Evolutionary conservation across 352 stramenopile genomes (phyloP).

Genomic region (Peronospora belbahrii): DNA sequence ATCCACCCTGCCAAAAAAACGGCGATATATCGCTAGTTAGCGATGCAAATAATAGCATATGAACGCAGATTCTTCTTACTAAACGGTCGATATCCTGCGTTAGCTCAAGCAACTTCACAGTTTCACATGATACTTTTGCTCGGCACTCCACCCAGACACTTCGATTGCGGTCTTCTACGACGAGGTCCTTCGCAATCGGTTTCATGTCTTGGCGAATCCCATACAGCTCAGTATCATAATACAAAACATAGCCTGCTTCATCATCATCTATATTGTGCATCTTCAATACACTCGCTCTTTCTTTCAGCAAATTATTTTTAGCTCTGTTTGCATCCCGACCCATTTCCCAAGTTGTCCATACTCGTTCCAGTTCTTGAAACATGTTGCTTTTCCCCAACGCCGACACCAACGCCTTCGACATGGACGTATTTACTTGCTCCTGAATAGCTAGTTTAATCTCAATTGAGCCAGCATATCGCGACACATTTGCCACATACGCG

Average conservation of each 20-base stretch:
- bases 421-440: conserved; percentile 41
- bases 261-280: conserved; percentile 15
- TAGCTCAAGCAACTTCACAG: conserved; percentile 55
- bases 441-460: conserved; percentile 45
- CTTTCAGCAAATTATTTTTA: conserved; percentile 2
- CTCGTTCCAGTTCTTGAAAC: conserved; percentile 24
- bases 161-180: conserved; percentile 61
- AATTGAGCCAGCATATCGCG: conserved; percentile 52
- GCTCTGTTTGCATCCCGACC: conserved; percentile 9
- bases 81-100: conserved; percentile 55
- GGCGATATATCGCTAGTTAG: background rate
- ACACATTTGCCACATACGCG: conserved; percentile 67
- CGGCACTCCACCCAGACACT: conserved; percentile 71
- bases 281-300: conserved; percentile 5
- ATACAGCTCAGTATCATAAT: conserved; percentile 65
- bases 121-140: conserved; percentile 32
- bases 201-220: conserved; percentile 39
- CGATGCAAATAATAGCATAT: background rate
- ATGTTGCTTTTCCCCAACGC: conserved; percentile 9
- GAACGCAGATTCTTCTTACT: conserved; percentile 15
- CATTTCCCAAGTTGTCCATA: conserved; percentile 22
- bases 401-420: background rate
- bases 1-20: conserved; percentile 35
- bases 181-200: conserved; percentile 35
- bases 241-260: conserved; percentile 51